Evolutionary conservation across 257 asterid genomes (phyloP).

Genomic region (Solanum tacnaense): DNA sequence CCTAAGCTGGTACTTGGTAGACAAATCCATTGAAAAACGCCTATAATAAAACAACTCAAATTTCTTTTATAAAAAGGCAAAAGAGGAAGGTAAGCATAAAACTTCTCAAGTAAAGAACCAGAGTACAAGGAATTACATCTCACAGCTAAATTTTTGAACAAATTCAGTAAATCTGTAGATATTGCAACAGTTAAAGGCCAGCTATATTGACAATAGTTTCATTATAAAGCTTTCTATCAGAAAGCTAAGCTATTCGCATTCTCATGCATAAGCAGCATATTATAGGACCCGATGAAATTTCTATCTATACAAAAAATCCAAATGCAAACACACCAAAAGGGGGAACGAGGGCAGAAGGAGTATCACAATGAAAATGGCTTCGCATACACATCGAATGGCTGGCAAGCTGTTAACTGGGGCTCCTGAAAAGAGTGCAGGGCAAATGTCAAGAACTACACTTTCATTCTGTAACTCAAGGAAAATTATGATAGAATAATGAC

Average conservation of each 20-base stretch:
- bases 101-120: background rate
- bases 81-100: background rate
- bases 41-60: background rate
- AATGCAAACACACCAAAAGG: background rate
- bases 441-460: background rate
- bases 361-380: conserved; percentile 84
- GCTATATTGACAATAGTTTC: background rate
- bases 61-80: background rate
- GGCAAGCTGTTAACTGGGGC: conserved; percentile 78
- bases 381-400: conserved; percentile 69
- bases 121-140: background rate
- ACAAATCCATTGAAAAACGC: too few relatives aligned
- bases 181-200: background rate
- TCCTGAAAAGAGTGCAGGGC: conserved; percentile 44
- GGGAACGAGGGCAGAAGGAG: background rate
- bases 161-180: background rate
- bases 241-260: background rate
- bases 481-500: background rate
- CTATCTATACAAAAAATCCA: background rate
- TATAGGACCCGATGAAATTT: background rate
- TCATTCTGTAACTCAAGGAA: background rate
- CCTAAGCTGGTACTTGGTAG: too few relatives aligned
- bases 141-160: background rate
- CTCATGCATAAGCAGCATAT: background rate
- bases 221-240: background rate